phyloP scores from a whole-genome alignment of 768 basidiomycete species.

The Leccinum aurantiacum region DNA sequence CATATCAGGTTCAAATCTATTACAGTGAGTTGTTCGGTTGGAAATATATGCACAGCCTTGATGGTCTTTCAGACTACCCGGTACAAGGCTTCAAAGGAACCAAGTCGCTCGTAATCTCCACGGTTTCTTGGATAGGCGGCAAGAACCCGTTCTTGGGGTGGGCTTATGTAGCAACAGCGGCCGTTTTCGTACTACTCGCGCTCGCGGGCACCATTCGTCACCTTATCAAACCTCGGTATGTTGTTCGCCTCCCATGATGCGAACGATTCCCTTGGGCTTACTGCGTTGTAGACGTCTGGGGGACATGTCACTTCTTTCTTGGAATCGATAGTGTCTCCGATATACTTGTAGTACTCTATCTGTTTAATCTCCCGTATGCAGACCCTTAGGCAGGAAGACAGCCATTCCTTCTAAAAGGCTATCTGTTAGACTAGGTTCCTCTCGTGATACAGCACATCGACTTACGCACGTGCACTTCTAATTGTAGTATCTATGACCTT shows the following conservation, averaged over 20 bases:
- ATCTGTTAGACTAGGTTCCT: constrained; percentile 10
- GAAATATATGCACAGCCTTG: background rate
- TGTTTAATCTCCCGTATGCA: background rate
- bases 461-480: constrained; percentile 15
- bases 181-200: constrained; percentile 84
- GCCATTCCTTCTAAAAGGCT: no score
- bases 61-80: constrained; percentile 74
- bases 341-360: constrained; percentile 18
- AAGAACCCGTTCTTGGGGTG: constrained; percentile 98
- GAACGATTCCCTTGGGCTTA: background rate
- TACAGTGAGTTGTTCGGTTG: constrained; percentile 55
- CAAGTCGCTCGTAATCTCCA: constrained; percentile 95
- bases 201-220: constrained; percentile 89
- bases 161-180: constrained; percentile 91
- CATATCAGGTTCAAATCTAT: constrained; percentile 71
- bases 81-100: constrained; percentile 90
- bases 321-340: constrained; percentile 55
- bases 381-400: no score
- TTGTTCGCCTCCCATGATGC: constrained; percentile 5
- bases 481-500: constrained; percentile 23
- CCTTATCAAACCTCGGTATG: constrained; percentile 86
- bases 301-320: constrained; percentile 84
- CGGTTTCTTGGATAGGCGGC: constrained; percentile 98
- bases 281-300: constrained; percentile 62
- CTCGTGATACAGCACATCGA: constrained; percentile 24